These are phyloP conservation scores for Nitzschia inconspicua DNA, from an alignment of 108 stramenopile genomes.

Conservation along the genomic window DNA sequence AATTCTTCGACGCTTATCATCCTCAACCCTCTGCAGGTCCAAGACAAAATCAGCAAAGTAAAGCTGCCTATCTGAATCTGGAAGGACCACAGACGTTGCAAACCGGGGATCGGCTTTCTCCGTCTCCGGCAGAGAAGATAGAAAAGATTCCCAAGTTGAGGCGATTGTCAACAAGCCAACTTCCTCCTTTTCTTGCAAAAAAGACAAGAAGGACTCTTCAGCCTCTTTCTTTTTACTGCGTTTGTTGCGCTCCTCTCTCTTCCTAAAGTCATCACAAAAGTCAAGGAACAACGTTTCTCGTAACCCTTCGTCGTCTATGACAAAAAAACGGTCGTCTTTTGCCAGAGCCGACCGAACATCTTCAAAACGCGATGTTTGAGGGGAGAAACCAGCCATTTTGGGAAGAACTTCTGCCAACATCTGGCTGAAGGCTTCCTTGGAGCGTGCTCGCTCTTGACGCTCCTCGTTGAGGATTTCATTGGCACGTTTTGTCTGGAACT, in stretches of 20 bases:
- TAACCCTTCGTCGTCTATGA: slow-evolving; percentile 62
- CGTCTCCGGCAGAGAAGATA: slow-evolving; percentile 36
- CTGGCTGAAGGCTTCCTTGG: slow-evolving; percentile 68
- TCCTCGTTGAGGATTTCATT: slow-evolving; percentile 71
- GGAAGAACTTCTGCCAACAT: slow-evolving; percentile 61
- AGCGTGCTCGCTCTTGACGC: slow-evolving; percentile 67
- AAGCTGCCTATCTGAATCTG: slow-evolving; percentile 67
- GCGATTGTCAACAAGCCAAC: slow-evolving; percentile 62
- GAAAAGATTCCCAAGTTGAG: slow-evolving; percentile 72
- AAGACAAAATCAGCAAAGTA: slow-evolving; percentile 77
- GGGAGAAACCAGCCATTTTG: slow-evolving; percentile 34
- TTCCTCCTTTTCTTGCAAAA: slow-evolving; percentile 63
- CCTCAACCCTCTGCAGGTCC: slow-evolving; percentile 69
- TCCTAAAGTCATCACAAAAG: slow-evolving; percentile 73
- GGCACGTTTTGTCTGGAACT: slow-evolving; percentile 85
- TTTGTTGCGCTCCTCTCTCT: slow-evolving; percentile 72
- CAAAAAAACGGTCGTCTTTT: slow-evolving; percentile 83
- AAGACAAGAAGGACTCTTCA: slow-evolving; percentile 49
- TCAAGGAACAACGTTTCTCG: slow-evolving; percentile 72
- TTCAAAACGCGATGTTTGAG: slow-evolving; percentile 39
- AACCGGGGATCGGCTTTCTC: slow-evolving; percentile 58
- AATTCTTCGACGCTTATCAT: slow-evolving; percentile 73
- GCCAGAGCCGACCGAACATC: slow-evolving; percentile 57
- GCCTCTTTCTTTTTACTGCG: slow-evolving; percentile 62
- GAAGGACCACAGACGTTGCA: slow-evolving; percentile 38